These are phyloP conservation scores for Aspergillus baeticus DNA, from an alignment of 495 filamentous ascomycete genomes.

Conservation along the genomic window DNA sequence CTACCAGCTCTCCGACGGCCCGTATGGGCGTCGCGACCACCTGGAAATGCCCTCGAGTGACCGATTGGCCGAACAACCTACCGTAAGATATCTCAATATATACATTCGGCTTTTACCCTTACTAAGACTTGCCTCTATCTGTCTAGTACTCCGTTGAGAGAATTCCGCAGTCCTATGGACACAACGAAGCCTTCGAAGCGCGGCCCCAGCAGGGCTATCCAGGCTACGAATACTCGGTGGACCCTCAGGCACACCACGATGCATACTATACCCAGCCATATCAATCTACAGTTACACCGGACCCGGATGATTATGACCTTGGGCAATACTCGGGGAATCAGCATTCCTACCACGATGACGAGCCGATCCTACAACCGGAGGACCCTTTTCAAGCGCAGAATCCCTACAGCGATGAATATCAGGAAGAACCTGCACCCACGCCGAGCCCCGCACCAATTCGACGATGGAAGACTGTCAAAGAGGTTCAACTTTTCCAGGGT, in stretches of 20 bases:
- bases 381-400: slow-evolving; percentile 57
- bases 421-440: slow-evolving; percentile 44
- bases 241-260: slow-evolving; percentile 82
- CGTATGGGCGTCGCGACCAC: slow-evolving; percentile 52
- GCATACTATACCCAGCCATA: slow-evolving; percentile 83
- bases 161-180: slow-evolving; percentile 66
- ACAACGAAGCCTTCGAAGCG: slow-evolving; percentile 63
- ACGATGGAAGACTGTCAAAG: slow-evolving; percentile 98
- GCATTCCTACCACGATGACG: slow-evolving; percentile 57
- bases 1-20: slow-evolving; percentile 71
- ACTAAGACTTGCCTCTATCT: slow-evolving; percentile 5
- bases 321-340: slow-evolving; percentile 50
- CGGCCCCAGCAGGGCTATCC: slow-evolving; percentile 46
- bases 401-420: slow-evolving; percentile 45
- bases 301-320: slow-evolving; percentile 56
- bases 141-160: slow-evolving; percentile 78
- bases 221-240: slow-evolving; percentile 66
- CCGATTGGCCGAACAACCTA: slow-evolving; percentile 68
- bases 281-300: slow-evolving; percentile 53
- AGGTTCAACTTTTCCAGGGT: slow-evolving; percentile 93
- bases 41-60: slow-evolving; percentile 74
- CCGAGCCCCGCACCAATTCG: slow-evolving; percentile 70
- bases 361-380: slow-evolving; percentile 59
- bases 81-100: slow-evolving; percentile 45
- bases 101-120: not conserved